Base-by-base conservation (phyloP, 2,329 filamentous ascomycete species). In the Clonostachys solani region DNA sequence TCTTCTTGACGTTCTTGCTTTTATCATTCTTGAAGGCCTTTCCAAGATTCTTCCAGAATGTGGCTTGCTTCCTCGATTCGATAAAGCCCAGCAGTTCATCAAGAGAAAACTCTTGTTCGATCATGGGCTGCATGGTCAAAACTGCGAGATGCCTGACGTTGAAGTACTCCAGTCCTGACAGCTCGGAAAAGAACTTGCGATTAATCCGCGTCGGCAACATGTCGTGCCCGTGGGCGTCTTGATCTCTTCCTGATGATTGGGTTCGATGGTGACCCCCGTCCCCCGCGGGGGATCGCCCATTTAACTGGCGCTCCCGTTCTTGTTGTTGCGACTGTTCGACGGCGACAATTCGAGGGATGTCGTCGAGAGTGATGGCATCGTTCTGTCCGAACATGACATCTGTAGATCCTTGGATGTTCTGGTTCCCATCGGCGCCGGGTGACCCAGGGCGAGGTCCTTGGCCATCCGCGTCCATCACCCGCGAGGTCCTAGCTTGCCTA, bases 21-120 rank as follows among this genome's bases (percentile, higher is more conserved):
- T 83, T 87, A 57, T 94, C 88, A 55, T 89, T 90, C 66, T 92
- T 94, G 67, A 97, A 96, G 2, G 92, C 92, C 63, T 96, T 96
- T 52, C 92, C 92, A 53, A 99, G 92, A 58, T 96, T 96, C 65
- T 92, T 94, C 94, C 94, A 99, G 68, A 99, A 96, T 0, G 89
- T 97, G 19, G 89, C 84, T 52, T 79, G 76, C 56, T 96, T 95
- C 60, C 89, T 86, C 3, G 89, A 90, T 66, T 99, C 94, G 52
- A 99, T 97, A 44, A 99, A 82, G 51, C 89, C 84, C 13, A 97
- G 79, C 2, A 99, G 75, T 61, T 99, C 94, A 54, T 97, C 94
- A 49, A 97, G 78, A n/a, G 86, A 88, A 66, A 97, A 97, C 56
- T 95, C 84, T 5, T 84, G 83, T 57, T 95, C 91, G 6, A 99